Evolutionary conservation across 2,329 filamentous ascomycete species (phyloP).

Genomic region (Calycina herbarum): DNA sequence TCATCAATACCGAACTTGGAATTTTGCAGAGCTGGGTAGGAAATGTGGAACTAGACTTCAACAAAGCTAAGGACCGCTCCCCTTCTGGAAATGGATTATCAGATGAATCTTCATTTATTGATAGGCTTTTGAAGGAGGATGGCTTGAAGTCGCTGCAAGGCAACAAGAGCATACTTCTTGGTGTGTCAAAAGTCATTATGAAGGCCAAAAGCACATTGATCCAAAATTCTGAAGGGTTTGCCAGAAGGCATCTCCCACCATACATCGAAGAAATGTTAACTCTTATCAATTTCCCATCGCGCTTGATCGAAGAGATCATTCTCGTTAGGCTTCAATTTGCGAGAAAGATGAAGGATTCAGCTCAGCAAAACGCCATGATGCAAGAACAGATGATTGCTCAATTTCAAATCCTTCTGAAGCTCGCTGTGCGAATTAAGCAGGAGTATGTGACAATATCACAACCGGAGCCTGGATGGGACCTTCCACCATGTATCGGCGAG

Average conservation of each 20-base stretch:
- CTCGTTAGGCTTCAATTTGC: conserved; percentile 88
- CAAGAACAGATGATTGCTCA: conserved; percentile 97
- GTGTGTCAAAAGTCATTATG: conserved; percentile 81
- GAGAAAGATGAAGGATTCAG: conserved; percentile 91
- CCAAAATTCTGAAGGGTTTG: conserved; percentile 78
- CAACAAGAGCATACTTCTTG: conserved; percentile 79
- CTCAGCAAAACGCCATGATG: conserved; percentile 89
- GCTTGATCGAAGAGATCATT: conserved; percentile 95
- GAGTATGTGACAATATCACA: conserved; percentile 82
- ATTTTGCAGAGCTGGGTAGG: conserved; percentile 96
- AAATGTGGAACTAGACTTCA: conserved; percentile 92
- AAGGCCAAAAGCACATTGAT: conserved; percentile 95
- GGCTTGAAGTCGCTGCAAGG: conserved; percentile 89
- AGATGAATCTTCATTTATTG: conserved; percentile 91
- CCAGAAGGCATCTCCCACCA: conserved; percentile 85
- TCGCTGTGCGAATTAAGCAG: conserved; percentile 89
- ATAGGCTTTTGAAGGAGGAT: conserved; percentile 93
- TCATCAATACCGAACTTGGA: conserved; percentile 91
- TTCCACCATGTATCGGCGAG: conserved; percentile 95
- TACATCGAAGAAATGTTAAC: conserved; percentile 97
- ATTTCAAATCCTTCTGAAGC: conserved; percentile 88
- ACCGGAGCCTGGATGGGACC: conserved; percentile 88
- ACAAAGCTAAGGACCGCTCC: conserved; percentile 68
- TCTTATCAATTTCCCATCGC: conserved; percentile 94
- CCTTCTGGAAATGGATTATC: conserved; percentile 71